Conservation (phyloP, 1,139 yeast genomes). For the Insectozyma bohioensis region DNA sequence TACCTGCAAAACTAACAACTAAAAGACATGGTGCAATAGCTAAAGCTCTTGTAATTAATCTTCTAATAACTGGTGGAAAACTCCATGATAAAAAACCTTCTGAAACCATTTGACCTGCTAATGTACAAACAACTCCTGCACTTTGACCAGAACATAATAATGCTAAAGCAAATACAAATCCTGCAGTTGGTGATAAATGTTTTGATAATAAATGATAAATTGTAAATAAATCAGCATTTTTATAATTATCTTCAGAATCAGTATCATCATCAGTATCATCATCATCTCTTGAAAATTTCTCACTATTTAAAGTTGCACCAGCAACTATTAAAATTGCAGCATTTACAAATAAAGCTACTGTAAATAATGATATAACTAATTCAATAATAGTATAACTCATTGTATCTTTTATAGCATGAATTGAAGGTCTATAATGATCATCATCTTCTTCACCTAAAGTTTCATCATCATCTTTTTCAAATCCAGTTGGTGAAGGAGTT, state of each 20-base stretch:
- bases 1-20: constrained; percentile 76
- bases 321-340: constrained; percentile 77
- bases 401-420: constrained; percentile 65
- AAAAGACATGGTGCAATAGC: constrained; percentile 88
- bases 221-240: constrained; percentile 78
- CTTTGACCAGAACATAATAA: constrained; percentile 94
- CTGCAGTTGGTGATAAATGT: constrained; percentile 88
- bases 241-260: constrained; percentile 43
- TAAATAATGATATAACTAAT: constrained; percentile 61
- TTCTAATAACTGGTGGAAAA: constrained; percentile 80
- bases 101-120: constrained; percentile 95
- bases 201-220: constrained; percentile 72
- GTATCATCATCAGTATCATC: constrained; percentile 50
- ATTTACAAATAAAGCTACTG: constrained; percentile 78
- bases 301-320: constrained; percentile 57
- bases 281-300: constrained; percentile 15
- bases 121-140: constrained; percentile 96
- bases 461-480: constrained; percentile 31
- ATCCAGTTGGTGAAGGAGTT: constrained; percentile 14
- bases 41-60: constrained; percentile 77
- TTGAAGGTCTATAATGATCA: constrained; percentile 59
- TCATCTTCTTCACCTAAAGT: constrained; percentile 16
- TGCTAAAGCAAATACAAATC: constrained; percentile 88
- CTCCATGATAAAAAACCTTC: constrained; percentile 91
- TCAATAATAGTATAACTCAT: constrained; percentile 68